These are phyloP conservation scores for Tetrahymena borealis DNA, from an alignment of 73 alveolate genomes.

Conservation along the genomic window DNA sequence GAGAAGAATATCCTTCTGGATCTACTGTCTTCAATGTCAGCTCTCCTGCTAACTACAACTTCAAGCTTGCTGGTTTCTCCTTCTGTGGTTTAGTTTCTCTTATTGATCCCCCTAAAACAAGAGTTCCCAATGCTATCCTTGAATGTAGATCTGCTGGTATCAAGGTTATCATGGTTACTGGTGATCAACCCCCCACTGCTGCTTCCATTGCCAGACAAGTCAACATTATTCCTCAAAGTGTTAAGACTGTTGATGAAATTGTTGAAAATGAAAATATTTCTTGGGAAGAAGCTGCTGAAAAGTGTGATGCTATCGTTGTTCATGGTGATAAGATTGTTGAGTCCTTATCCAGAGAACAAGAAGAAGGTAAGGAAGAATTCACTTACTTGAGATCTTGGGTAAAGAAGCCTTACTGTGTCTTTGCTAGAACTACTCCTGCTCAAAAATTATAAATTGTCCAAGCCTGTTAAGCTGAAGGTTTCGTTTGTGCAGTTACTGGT, in stretches of 20 bases:
- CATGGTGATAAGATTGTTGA: conserved; percentile 75
- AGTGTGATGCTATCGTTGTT: conserved; percentile 64
- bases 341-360: conserved; percentile 48
- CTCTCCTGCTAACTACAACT: conserved; percentile 59
- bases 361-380: conserved; percentile 61
- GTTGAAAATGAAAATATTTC: conserved; percentile 41
- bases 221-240: conserved; percentile 42
- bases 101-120: conserved; percentile 78
- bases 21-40: conserved; percentile 32
- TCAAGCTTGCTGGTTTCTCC: conserved; percentile 63
- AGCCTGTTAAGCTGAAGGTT: conserved; percentile 86
- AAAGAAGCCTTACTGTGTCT: conserved; percentile 79
- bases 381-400: conserved; percentile 75
- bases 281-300: conserved; percentile 61
- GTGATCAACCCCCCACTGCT: conserved; percentile 95
- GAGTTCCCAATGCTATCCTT: conserved; percentile 70
- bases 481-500: conserved; percentile 88
- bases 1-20: conserved; percentile 42
- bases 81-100: conserved; percentile 77
- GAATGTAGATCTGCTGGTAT: conserved; percentile 81
- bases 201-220: conserved; percentile 87
- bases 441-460: conserved; percentile 83
- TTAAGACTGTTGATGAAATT: conserved; percentile 46
- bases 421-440: conserved; percentile 90
- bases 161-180: conserved; percentile 91